Base-by-base conservation (phyloP, 2,329 filamentous ascomycete species). In the Cordyceps fumosorosea region DNA sequence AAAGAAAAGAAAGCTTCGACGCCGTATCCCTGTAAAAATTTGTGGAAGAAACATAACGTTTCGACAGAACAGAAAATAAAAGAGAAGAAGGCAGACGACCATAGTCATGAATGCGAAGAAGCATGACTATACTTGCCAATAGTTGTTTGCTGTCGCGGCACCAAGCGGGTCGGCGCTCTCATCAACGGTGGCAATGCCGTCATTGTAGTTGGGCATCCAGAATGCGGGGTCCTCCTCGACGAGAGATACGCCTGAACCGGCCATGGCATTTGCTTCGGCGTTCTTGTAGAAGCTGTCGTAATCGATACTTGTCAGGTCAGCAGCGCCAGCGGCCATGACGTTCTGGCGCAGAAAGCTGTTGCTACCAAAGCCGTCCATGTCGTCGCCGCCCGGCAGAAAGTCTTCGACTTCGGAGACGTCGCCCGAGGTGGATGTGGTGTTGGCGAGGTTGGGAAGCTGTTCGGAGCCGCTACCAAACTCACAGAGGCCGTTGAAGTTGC, bases 351-450 rank as follows among this genome's bases (percentile, higher is more conserved):
- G 71, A 64, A 75, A 79, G 63, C 78, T 80, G 60, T 80, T 73
- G 22, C 77, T 74, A 62, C 77, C 80, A 56, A 79, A 78, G 62
- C 80, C 69, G 29, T 77, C 75, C 64, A 81, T 81, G 54, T 80
- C 77, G 64, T 76, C 75, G 65, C 78, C 76, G 65, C 78, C 75
- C 56, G 75, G 76, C 56, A 80, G 73, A 64, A 82, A 80, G 66
- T 88, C 86, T 64, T 88, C 86, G 5, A 84, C 84, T 70, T 88
- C 85, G 11, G 85, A 88, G 10, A 88, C 85, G 64, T 89, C 85
- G 42, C 86, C 86, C 14, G 86, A 89, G 10, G 84, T 87, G 11
- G 84, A 85, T 1, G 82, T 83, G 56, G 78, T 79, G 69, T 83
- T 78, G 64, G 84, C 81, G 68, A 87, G 71, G 55, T 81, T 76